Evolutionary conservation across 192 early-diverging fungal species (phyloP).

Genomic region (Nowakowskiella sp.): DNA sequence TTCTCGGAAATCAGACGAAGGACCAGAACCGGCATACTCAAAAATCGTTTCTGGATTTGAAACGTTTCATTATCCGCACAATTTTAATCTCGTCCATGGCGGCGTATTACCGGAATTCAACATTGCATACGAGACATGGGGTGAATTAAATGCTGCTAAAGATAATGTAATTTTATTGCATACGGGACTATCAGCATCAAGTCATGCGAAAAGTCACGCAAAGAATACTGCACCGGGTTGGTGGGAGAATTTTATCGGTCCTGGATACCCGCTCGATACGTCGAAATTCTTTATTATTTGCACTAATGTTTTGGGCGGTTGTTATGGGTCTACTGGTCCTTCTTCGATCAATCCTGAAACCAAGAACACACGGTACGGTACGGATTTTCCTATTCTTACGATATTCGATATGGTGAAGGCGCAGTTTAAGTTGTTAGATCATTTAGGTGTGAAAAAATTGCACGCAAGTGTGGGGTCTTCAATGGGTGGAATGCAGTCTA

Average conservation of each 20-base stretch:
- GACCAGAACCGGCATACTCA: slow-evolving; percentile 77
- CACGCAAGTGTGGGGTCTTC: slow-evolving; percentile 79
- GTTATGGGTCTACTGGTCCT: slow-evolving; percentile 94
- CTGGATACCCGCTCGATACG: slow-evolving; percentile 85
- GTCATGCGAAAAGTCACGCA: slow-evolving; percentile 82
- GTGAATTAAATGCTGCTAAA: slow-evolving; percentile 67
- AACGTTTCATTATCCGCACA: slow-evolving; percentile 49
- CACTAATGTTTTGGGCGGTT: slow-evolving; percentile 92
- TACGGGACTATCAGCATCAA: slow-evolving; percentile 87
- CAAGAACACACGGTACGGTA: slow-evolving; percentile 63
- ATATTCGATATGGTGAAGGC: slow-evolving; percentile 95
- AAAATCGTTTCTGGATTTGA: slow-evolving; percentile 66
- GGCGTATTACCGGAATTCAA: slow-evolving; percentile 66
- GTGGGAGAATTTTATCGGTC: slow-evolving; percentile 96
- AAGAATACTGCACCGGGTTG: slow-evolving; percentile 75
- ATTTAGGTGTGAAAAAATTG: slow-evolving; percentile 66
- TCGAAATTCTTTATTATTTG: slow-evolving; percentile 93
- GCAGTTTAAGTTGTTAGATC: slow-evolving; percentile 79
- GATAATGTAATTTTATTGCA: slow-evolving; percentile 87
- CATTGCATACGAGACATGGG: slow-evolving; percentile 97
- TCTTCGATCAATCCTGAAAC: slow-evolving; percentile 63
- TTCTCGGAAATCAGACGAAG: too few species aligned
- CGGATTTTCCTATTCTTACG: slow-evolving; percentile 83
- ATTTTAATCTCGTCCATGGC: slow-evolving; percentile 74
- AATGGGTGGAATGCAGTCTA: slow-evolving; percentile 95